Evolutionary conservation across 2,329 filamentous ascomycete genomes (phyloP), one percentile per base, ranked within the genome.

Genomic region (Dothideomycetes sp.): DNA sequence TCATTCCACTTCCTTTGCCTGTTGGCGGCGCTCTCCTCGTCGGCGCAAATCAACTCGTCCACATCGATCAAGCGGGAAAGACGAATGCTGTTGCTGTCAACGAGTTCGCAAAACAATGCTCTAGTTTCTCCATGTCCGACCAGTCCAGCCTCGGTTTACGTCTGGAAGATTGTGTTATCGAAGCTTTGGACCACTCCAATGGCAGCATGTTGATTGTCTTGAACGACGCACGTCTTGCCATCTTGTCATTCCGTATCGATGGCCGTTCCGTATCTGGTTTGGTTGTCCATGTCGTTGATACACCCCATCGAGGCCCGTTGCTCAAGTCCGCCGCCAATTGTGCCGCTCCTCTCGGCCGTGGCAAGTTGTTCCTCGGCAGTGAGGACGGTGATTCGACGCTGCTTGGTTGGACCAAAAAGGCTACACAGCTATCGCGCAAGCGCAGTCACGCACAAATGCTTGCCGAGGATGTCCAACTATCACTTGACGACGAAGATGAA

Each of bases 11-110:
- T 3, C 85, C 88, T 4, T 72, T 82, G 5, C 89, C 89, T 1
- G 80, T 96, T 28, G 91, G 91, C 17, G 91, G 91, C 30, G 84
- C 87, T 25, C 67, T 98, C 12, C 71, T 98, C 12, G 67, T 96
- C 15, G 93, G 91, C 19, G 73, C 75, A 33, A 96, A 98, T 57
- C 87, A 95, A 57, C 64, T 98, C 47, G 84, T 98, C 45, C 91
- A 98, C 59, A 79, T 98, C 49, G 89, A 96, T 56, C 91, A 98
- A 68, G 86, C 86, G 9, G 91, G 91, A 20, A 95, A 94, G 60
- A 76, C 87, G 10, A 94, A 86, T 54, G 89, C 87, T 2, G 82
- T 96, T 44, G 89, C 83, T 4, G 84, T 98, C 48, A 98, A 98
- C 55, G 76, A 85, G 23, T 93, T 94, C 63, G 82, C 88, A 4